Conservation (phyloP, 1,139 yeast genomes). For the Suhomyces anneliseae region DNA sequence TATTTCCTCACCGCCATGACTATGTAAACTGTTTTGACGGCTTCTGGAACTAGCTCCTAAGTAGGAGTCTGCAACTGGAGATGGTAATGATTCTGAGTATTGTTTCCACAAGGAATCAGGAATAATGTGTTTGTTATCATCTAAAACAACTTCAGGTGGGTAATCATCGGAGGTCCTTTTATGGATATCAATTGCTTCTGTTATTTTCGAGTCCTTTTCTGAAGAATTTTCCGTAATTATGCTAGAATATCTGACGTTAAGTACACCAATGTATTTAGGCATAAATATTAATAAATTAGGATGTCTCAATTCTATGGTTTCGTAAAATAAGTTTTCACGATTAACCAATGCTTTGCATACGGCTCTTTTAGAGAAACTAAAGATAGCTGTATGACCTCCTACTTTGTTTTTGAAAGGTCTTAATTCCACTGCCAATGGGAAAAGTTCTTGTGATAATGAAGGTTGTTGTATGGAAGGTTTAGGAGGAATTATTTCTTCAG, state of each 20-base stretch:
- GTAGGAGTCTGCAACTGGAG: constrained; percentile 26
- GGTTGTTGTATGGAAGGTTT: neutral
- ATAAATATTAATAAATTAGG: constrained; percentile 76
- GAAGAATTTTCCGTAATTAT: constrained; percentile 32
- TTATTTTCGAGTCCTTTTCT: neutral
- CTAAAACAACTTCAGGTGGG: constrained; percentile 79
- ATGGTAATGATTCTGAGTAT: constrained; percentile 59
- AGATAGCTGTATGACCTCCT: constrained; percentile 98
- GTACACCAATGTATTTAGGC: constrained; percentile 93
- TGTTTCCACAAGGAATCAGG: constrained; percentile 74
- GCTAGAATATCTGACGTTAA: constrained; percentile 80
- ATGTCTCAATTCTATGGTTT: constrained; percentile 75
- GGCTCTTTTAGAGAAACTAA: constrained; percentile 84
- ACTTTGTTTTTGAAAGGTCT: constrained; percentile 89
- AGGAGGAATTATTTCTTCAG: neutral
- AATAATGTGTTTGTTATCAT: constrained; percentile 85
- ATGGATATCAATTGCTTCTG: neutral
- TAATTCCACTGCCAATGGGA: constrained; percentile 76
- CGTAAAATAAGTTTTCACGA: constrained; percentile 90
- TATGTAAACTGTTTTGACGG: constrained; percentile 8
- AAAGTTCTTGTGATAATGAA: constrained; percentile 25
- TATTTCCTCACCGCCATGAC: constrained; percentile 1
- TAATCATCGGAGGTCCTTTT: constrained; percentile 28
- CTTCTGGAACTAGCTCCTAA: constrained; percentile 8
- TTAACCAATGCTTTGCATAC: constrained; percentile 94